These are phyloP conservation scores for Fusarium sp. DNA, from an alignment of 2,329 filamentous ascomycete species.

Conservation along the genomic window DNA sequence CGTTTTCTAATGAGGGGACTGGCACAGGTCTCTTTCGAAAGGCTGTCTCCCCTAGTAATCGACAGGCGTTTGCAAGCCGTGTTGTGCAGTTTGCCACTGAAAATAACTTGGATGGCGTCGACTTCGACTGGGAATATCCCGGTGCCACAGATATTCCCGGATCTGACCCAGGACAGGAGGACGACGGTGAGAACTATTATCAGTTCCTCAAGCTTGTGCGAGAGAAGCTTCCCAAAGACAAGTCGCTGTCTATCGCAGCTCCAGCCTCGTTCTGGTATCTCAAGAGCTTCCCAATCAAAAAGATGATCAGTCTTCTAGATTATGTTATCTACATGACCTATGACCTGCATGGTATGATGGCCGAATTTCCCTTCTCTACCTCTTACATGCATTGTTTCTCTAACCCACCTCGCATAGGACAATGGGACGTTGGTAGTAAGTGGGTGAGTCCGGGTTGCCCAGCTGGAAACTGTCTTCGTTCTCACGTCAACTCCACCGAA, in stretches of 20 bases:
- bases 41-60: constrained; percentile 42
- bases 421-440: constrained; percentile 47
- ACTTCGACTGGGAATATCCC: constrained; percentile 56
- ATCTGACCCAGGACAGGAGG: constrained; percentile 29
- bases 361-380: no score
- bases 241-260: constrained; percentile 46
- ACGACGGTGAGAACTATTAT: constrained; percentile 26
- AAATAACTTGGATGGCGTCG: constrained; percentile 51
- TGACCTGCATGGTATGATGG: no score
- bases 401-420: no score
- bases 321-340: constrained; percentile 52
- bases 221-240: constrained; percentile 19
- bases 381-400: no score
- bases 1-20: constrained; percentile 22
- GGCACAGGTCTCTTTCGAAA: constrained; percentile 35
- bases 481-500: constrained; percentile 51
- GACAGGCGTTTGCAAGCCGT: constrained; percentile 46
- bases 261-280: constrained; percentile 51
- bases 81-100: constrained; percentile 49
- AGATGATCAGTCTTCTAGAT: constrained; percentile 42
- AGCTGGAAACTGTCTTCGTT: constrained; percentile 48
- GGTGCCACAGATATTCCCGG: constrained; percentile 45
- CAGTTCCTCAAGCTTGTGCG: constrained; percentile 17
- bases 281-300: constrained; percentile 43
- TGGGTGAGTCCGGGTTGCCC: constrained; percentile 39